Conservation (phyloP, 352 stramenopile species). For the Phytophthora multivora region DNA sequence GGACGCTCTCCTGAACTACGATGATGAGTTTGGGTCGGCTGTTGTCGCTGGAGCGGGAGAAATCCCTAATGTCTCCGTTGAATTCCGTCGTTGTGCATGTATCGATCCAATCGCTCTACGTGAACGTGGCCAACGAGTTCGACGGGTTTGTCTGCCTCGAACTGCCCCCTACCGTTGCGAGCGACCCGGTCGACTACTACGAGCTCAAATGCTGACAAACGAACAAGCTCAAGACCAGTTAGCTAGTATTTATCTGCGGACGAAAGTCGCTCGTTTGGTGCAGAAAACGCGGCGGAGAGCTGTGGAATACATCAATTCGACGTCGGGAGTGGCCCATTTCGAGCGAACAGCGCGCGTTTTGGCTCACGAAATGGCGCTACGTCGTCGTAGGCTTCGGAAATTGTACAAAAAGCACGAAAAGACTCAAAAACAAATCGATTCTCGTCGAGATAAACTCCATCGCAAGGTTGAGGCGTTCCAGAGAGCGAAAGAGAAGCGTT, state of each 20-base stretch:
- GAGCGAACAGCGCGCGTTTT: slow-evolving; percentile 40
- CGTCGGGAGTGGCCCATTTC: slow-evolving; percentile 51
- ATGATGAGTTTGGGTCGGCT: slow-evolving; percentile 59
- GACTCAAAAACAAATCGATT: slow-evolving; percentile 22
- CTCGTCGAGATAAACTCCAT: slow-evolving; percentile 37
- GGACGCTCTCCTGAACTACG: slow-evolving; percentile 57
- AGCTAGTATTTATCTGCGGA: slow-evolving; percentile 53
- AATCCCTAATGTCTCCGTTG: slow-evolving; percentile 15
- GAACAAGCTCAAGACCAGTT: slow-evolving; percentile 74
- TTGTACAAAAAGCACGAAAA: slow-evolving; percentile 41
- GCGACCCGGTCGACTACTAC: slow-evolving; percentile 49
- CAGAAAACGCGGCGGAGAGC: slow-evolving; percentile 62
- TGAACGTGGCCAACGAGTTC: slow-evolving; percentile 32
- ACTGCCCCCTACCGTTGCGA: slow-evolving; percentile 49
- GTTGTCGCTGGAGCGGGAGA: slow-evolving; percentile 22
- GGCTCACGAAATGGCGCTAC: slow-evolving; percentile 31
- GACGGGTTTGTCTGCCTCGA: slow-evolving; percentile 52
- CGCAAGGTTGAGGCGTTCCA: slow-evolving; percentile 46
- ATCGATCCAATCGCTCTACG: slow-evolving; percentile 39
- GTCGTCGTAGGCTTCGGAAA: slow-evolving; percentile 47
- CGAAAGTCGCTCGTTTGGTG: slow-evolving; percentile 54
- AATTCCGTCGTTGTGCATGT: slow-evolving; percentile 59
- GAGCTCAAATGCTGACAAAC: slow-evolving; percentile 65
- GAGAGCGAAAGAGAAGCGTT: slow-evolving; percentile 36
- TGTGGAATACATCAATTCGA: slow-evolving; percentile 68